Evolutionary conservation across 2,329 filamentous ascomycete species (phyloP).

Genomic region (Botrytis deweyae): DNA sequence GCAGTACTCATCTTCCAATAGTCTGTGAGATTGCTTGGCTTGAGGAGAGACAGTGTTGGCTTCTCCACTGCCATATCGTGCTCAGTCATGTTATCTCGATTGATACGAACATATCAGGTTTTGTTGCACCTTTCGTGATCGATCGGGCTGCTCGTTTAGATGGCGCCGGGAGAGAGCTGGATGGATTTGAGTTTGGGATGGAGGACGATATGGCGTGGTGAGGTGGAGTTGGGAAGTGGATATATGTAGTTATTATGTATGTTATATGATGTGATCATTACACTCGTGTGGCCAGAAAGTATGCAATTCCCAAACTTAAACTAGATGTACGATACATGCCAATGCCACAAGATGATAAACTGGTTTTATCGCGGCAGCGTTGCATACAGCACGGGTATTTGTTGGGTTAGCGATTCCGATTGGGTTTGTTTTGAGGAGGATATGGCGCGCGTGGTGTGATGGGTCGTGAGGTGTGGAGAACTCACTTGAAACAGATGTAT

Average conservation of each 20-base stretch:
- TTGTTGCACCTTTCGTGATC: neutral
- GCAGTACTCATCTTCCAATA: neutral
- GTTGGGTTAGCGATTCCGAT: neutral
- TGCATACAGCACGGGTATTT: neutral
- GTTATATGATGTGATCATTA: neutral
- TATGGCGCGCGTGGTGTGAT: neutral
- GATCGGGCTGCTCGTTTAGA: neutral
- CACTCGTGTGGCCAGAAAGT: neutral
- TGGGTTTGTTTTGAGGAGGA: neutral
- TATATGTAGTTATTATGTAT: neutral
- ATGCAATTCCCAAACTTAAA: neutral
- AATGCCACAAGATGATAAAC: neutral
- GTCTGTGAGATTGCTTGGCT: neutral
- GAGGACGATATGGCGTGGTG: neutral
- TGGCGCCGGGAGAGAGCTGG: neutral
- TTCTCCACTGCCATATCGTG: neutral
- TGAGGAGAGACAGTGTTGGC: neutral
- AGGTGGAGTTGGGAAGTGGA: neutral
- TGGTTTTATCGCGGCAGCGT: neutral
- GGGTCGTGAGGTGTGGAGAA: too few relatives aligned
- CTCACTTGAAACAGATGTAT: neutral
- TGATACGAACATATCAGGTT: neutral
- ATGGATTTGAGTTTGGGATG: neutral
- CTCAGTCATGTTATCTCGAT: neutral
- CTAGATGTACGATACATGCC: neutral